phyloP scores from a whole-genome alignment of 2,329 filamentous ascomycete genomes.

The Huntiella bhutanensis region DNA sequence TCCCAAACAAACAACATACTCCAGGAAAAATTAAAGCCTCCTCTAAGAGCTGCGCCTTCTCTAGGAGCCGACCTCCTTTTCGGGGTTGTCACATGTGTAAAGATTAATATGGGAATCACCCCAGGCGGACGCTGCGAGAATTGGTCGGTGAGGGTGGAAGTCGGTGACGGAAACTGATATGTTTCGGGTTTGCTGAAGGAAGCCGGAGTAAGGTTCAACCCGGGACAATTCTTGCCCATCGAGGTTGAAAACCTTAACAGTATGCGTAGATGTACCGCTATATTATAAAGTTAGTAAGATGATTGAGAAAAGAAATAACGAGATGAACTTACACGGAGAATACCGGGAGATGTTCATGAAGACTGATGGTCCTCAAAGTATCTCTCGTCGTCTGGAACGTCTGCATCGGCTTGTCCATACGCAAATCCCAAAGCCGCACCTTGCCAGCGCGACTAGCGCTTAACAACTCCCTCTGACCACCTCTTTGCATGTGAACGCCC shows the following conservation, averaged over 20 bases:
- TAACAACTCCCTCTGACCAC: conserved; percentile 77
- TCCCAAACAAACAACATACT: no score
- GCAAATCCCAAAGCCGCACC: conserved; percentile 89
- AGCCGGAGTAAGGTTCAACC: conserved; percentile 78
- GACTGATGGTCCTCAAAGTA: conserved; percentile 66
- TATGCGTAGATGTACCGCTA: conserved; percentile 73
- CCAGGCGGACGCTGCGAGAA: conserved; percentile 70
- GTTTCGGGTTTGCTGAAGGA: conserved; percentile 62
- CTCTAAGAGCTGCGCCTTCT: no score
- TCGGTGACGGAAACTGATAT: conserved; percentile 73
- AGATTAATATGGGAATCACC: conserved; percentile 85
- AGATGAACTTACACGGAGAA: conserved; percentile 61
- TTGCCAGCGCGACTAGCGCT: conserved; percentile 84
- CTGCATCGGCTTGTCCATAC: conserved; percentile 60
- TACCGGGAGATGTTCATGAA: conserved; percentile 90
- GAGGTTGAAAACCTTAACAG: conserved; percentile 84
- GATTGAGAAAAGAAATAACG: conserved; percentile 1
- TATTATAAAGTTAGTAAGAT: conserved; percentile 7
- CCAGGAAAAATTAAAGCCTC: no score
- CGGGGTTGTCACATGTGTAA: conserved; percentile 47
- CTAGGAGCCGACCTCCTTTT: conserved; percentile 13
- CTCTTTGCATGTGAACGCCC: conserved; percentile 90
- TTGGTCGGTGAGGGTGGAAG: conserved; percentile 87
- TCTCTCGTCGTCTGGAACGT: conserved; percentile 58
- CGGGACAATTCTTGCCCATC: conserved; percentile 61